Conservation (phyloP, 2,329 filamentous ascomycete genomes). For the Colletotrichum aenigma region DNA sequence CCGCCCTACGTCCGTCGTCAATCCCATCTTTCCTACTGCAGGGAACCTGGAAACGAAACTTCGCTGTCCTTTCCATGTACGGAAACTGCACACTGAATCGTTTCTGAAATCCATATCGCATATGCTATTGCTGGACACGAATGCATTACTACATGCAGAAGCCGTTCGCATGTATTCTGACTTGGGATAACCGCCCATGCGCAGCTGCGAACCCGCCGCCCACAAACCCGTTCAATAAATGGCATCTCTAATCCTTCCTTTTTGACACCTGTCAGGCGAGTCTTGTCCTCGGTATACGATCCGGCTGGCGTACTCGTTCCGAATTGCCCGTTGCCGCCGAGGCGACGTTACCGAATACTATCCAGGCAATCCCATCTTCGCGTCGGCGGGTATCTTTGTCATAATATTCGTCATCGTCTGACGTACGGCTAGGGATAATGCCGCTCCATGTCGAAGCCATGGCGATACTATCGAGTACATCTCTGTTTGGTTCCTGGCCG, state of each 20-base stretch:
- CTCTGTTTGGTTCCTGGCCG: not conserved
- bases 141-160: not conserved
- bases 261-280: not conserved
- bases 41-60: constrained; percentile 8
- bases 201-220: not conserved
- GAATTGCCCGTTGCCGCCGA: not conserved
- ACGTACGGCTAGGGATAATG: not conserved
- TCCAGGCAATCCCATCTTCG: not conserved
- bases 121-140: not conserved
- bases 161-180: not conserved
- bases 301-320: not conserved
- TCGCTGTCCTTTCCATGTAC: not conserved
- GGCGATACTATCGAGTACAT: not conserved
- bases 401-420: not conserved
- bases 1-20: not conserved
- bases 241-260: not conserved
- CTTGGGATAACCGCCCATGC: not conserved
- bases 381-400: not conserved
- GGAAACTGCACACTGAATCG: not conserved
- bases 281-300: not conserved
- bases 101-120: constrained; percentile 9
- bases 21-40: not conserved
- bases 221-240: not conserved
- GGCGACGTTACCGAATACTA: not conserved
- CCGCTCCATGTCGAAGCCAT: not conserved